Base-by-base conservation (phyloP, 2,329 filamentous ascomycete genomes). In the Dothidotthia symphoricarpi region DNA sequence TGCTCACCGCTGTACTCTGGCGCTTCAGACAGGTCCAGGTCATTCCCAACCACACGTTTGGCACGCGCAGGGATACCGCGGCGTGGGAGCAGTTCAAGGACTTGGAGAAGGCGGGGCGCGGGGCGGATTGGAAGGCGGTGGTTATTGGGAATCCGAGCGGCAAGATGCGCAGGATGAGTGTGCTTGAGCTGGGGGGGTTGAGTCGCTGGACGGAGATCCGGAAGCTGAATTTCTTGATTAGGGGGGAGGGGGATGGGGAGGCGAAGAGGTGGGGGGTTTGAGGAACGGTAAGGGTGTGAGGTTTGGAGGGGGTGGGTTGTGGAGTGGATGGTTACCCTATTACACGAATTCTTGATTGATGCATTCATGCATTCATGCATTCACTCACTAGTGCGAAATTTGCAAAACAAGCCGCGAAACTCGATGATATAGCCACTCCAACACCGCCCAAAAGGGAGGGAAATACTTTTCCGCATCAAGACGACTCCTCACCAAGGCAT, bases 121-220 rank as follows among this genome's bases (percentile, higher is more conserved):
- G 75, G 28, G 38, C 31, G 16, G 76, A 82, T 31, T 88, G 82
- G 84, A 78, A 78, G 41, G 81, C 85, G 1, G 73, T 82, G 17
- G 77, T 88, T 47, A 79, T 88, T 57, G 85, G 85, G 10, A 84
- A 86, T 56, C 84, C 85, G 10, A 80, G 78, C 29, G 79, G 82
- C 31, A 83, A 81, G 63, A 79, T 77, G 55, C 75, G 86, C 33
- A 75, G 82, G 43, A 81, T 89, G 75, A 88, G 80, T 58, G 61
- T 88, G 16, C 69, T 90, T 12, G 86, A 90, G 62, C 67, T 86
- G 41, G 85, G 86, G 0, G 68, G 70, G 24, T 70, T 84, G 72
- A 83, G 77, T 34, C 72, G 86, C 27, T 90, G 83, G 82, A 84
- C 78, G 16, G 85, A 88, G 63, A 88, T 90, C 36, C 53, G 72